Conservation (phyloP, 305 asterid genomes). For the Vinca major region DNA sequence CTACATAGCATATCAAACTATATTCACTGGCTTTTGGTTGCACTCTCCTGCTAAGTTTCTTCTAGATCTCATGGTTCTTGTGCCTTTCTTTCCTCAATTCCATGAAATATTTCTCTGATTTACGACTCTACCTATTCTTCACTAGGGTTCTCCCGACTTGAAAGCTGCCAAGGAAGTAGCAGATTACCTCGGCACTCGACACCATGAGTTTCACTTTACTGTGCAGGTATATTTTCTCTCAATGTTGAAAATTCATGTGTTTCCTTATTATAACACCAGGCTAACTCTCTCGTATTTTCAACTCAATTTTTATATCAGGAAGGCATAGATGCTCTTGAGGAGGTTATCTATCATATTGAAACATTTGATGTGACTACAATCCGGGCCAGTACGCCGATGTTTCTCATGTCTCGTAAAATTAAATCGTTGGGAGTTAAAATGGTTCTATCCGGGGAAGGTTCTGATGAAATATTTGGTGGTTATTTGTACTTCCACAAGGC, state of each 20-base stretch:
- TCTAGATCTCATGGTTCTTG: not conserved
- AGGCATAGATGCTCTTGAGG: slow-evolving; percentile 95
- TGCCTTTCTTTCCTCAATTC: slow-evolving; percentile 3
- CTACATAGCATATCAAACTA: not conserved
- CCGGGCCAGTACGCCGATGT: slow-evolving; percentile 99
- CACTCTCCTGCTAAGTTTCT: not conserved
- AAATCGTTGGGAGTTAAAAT: slow-evolving; percentile 92
- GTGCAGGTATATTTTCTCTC: slow-evolving; percentile 63
- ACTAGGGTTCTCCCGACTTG: slow-evolving; percentile 93
- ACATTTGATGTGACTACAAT: slow-evolving; percentile 95
- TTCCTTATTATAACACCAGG: slow-evolving; percentile 8
- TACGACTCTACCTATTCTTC: slow-evolving; percentile 1
- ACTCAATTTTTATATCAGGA: slow-evolving; percentile 56
- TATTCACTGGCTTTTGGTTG: slow-evolving; percentile 4
- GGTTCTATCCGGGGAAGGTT: slow-evolving; percentile 99
- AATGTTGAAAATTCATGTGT: slow-evolving; percentile 9
- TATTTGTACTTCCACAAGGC: slow-evolving; percentile 98
- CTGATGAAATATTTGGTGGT: slow-evolving; percentile 98
- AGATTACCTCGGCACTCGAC: slow-evolving; percentile 86
- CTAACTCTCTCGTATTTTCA: slow-evolving; percentile 14
- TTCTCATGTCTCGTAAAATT: slow-evolving; percentile 96
- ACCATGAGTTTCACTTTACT: slow-evolving; percentile 89
- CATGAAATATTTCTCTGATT: slow-evolving; percentile 1
- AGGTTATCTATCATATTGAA: slow-evolving; percentile 90
- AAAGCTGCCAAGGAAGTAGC: slow-evolving; percentile 98